Percentiles rank a stretch among this genome's conserved stretches.
These are phyloP conservation scores for Metschnikowia similis DNA, from an alignment of 805 yeast genomes.

Conservation along the genomic window DNA sequence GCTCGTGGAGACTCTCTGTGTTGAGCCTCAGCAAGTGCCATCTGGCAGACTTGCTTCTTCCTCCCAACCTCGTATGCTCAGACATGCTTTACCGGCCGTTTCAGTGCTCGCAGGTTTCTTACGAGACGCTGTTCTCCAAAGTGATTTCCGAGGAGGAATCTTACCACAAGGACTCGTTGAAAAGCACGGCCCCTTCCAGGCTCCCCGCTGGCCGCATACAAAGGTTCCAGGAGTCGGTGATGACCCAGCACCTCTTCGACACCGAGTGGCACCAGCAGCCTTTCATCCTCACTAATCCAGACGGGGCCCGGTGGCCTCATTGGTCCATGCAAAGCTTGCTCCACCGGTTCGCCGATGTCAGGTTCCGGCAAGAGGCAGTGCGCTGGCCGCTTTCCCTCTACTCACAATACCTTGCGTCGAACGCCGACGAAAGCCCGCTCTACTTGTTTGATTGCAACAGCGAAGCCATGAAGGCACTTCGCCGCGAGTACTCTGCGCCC, in stretches of 20 bases:
- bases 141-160: slow-evolving; percentile 45
- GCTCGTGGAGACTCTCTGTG: slow-evolving; percentile 75
- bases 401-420: slow-evolving; percentile 53
- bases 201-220: slow-evolving; percentile 45
- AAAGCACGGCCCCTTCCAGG: slow-evolving; percentile 3
- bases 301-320: slow-evolving; percentile 51
- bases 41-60: slow-evolving; percentile 46
- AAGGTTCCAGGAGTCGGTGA: slow-evolving; percentile 42
- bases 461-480: slow-evolving; percentile 55
- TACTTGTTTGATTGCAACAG: slow-evolving; percentile 82
- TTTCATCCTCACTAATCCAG: slow-evolving; percentile 48
- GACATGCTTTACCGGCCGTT: slow-evolving; percentile 80
- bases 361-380: slow-evolving; percentile 81
- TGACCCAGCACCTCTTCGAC: slow-evolving; percentile 47
- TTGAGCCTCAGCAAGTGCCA: slow-evolving; percentile 30
- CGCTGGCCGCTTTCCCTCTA: slow-evolving; percentile 69
- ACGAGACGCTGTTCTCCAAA: slow-evolving; percentile 43
- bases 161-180: slow-evolving; percentile 22
- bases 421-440: slow-evolving; percentile 78
- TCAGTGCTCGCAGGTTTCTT: slow-evolving; percentile 72
- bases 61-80: slow-evolving; percentile 56
- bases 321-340: slow-evolving; percentile 56
- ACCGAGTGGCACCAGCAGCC: slow-evolving; percentile 50
- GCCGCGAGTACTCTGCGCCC: slow-evolving; percentile 53
- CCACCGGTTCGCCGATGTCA: slow-evolving; percentile 51